Evolutionary conservation across 148 eudicot species (phyloP).

Genomic region (Polygonum aviculare): DNA sequence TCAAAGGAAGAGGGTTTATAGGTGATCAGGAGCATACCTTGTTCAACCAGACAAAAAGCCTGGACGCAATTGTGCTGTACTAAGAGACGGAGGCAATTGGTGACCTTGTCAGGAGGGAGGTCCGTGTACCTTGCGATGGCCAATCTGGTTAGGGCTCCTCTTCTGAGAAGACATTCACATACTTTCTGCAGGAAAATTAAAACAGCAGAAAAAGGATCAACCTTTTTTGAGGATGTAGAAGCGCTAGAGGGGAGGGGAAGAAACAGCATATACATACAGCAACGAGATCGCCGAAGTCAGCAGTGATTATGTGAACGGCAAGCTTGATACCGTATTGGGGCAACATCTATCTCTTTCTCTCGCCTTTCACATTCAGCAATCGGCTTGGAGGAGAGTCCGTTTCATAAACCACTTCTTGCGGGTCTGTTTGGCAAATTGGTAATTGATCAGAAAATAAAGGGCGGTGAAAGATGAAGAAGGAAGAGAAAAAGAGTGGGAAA

Average conservation of each 20-base stretch:
- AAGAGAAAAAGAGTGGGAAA: too few species aligned
- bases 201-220: neutral
- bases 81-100: constrained; percentile 47
- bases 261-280: constrained; percentile 49
- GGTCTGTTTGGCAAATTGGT: too few species aligned
- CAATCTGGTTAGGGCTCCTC: constrained; percentile 46
- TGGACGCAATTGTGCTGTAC: constrained; percentile 95
- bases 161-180: constrained; percentile 64
- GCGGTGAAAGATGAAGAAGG: too few species aligned
- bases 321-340: constrained; percentile 56
- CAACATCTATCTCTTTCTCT: constrained; percentile 11
- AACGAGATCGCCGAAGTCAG: constrained; percentile 56
- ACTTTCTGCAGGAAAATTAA: constrained; percentile 49
- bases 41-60: constrained; percentile 56
- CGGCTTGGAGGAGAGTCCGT: too few species aligned
- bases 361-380: neutral
- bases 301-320: constrained; percentile 50
- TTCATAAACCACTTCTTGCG: too few species aligned
- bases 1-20: too few species aligned
- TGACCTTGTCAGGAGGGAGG: constrained; percentile 37
- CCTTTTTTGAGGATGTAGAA: neutral
- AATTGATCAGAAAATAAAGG: too few species aligned
- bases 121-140: constrained; percentile 39
- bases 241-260: neutral
- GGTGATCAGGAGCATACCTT: constrained; percentile 29